A percentile compares a stretch with the other conserved stretches of the same genome.
Conservation (phyloP, 768 basidiomycete genomes). For the Auriscalpium orientale region DNA sequence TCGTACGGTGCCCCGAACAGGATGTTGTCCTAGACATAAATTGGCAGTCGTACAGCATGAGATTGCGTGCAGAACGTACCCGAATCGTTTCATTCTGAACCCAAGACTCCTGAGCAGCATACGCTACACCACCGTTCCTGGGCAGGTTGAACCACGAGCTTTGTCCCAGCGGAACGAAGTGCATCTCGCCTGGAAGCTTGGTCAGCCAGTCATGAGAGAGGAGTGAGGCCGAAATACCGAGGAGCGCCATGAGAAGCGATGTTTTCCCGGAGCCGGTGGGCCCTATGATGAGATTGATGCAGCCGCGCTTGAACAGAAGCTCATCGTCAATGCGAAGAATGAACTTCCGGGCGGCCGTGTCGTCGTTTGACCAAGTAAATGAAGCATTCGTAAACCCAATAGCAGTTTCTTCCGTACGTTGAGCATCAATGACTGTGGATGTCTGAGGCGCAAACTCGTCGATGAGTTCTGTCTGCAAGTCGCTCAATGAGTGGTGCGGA, state of each 20-base stretch:
- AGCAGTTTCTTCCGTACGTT: conserved; percentile 7
- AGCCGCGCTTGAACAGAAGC: conserved; percentile 42
- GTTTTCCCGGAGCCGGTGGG: conserved; percentile 57
- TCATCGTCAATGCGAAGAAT: conserved; percentile 43
- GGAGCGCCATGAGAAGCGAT: conserved; percentile 55
- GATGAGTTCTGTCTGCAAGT: conserved; percentile 27
- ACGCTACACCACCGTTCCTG: conserved; percentile 60
- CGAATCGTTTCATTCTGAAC: conserved; percentile 73
- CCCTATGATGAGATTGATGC: conserved; percentile 53
- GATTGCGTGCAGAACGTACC: conserved; percentile 23
- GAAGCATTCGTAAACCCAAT: conserved; percentile 48
- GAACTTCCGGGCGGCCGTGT: conserved; percentile 33
- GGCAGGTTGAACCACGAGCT: conserved; percentile 68
- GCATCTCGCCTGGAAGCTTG: conserved; percentile 45
- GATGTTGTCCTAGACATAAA: conserved; percentile 37
- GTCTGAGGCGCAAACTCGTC: conserved; percentile 18
- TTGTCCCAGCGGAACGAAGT: conserved; percentile 42
- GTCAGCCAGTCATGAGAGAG: not conserved
- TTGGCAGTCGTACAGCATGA: not conserved
- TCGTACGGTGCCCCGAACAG: conserved; percentile 41
- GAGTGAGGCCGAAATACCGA: conserved; percentile 22
- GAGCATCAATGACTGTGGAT: conserved; percentile 9
- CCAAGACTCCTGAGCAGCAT: conserved; percentile 83
- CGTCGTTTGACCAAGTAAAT: conserved; percentile 45
- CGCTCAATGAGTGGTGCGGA: too few species aligned